Conservation (phyloP, 768 basidiomycete genomes). For the Agrocybe chaxingu region DNA sequence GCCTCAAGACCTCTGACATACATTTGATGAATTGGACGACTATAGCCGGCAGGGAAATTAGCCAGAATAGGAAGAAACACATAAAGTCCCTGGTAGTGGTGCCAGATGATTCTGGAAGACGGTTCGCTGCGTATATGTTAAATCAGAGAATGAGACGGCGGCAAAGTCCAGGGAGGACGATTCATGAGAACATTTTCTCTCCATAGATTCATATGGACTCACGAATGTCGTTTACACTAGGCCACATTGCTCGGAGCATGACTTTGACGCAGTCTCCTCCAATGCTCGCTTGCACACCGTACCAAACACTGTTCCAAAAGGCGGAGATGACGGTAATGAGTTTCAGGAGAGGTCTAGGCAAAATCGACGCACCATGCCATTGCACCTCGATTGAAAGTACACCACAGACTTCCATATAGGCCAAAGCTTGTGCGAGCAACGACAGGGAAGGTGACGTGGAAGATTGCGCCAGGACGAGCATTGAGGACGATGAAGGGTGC, state of each 20-base stretch:
- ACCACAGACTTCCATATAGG: slow-evolving; percentile 76
- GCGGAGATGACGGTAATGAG: neutral
- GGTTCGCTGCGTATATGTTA: slow-evolving; percentile 47
- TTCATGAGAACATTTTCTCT: slow-evolving; percentile 11
- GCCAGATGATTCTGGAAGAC: slow-evolving; percentile 69
- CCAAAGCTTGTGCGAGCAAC: slow-evolving; percentile 77
- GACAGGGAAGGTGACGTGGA: slow-evolving; percentile 76
- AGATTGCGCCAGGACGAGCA: slow-evolving; percentile 73
- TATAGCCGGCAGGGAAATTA: slow-evolving; percentile 73
- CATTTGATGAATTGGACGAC: slow-evolving; percentile 86
- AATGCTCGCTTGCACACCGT: slow-evolving; percentile 78
- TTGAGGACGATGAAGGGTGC: slow-evolving; percentile 76
- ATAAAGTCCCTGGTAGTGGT: slow-evolving; percentile 74
- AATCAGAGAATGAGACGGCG: slow-evolving; percentile 3
- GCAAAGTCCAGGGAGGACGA: slow-evolving; percentile 4
- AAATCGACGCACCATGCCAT: slow-evolving; percentile 60
- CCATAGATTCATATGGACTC: slow-evolving; percentile 20
- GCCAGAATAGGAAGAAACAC: slow-evolving; percentile 87
- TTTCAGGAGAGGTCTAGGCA: neutral
- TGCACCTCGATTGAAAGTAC: slow-evolving; percentile 69
- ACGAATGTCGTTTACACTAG: slow-evolving; percentile 66
- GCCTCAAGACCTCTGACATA: slow-evolving; percentile 27
- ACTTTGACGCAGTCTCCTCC: slow-evolving; percentile 77
- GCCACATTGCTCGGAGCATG: slow-evolving; percentile 77
- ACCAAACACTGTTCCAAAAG: slow-evolving; percentile 55